phyloP scores from a whole-genome alignment of 768 basidiomycete genomes.

The Pisolithus microcarpus region DNA sequence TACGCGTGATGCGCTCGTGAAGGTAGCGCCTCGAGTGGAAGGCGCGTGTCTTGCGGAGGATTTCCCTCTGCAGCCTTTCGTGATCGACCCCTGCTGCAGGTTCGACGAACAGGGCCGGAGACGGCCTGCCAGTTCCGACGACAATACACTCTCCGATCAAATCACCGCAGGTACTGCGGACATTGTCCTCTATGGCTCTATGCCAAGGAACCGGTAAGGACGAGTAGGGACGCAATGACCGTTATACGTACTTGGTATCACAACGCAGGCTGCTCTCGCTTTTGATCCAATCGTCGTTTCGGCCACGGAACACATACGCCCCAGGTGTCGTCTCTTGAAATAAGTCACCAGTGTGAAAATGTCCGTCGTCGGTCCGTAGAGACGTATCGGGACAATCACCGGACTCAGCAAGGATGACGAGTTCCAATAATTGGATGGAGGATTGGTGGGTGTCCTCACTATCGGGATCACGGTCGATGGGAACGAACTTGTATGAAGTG shows the following conservation, averaged over 20 bases:
- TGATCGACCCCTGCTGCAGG: conserved; percentile 46
- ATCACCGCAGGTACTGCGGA: conserved; percentile 54
- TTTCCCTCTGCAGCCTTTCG: conserved; percentile 57
- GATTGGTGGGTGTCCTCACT: conserved; percentile 45
- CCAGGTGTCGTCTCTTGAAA: conserved; percentile 59
- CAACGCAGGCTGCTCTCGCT: conserved; percentile 71
- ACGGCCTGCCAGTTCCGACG: conserved; percentile 69
- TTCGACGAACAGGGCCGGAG: conserved; percentile 71
- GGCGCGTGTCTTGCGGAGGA: conserved; percentile 62
- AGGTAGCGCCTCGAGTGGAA: conserved; percentile 73
- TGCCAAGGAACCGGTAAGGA: not conserved
- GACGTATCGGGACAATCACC: conserved; percentile 60
- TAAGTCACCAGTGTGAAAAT: conserved; percentile 79
- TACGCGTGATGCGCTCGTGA: conserved; percentile 66
- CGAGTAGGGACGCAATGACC: not conserved
- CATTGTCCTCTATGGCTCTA: conserved; percentile 73
- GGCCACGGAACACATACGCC: conserved; percentile 57
- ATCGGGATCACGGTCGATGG: conserved; percentile 36
- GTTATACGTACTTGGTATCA: conserved; percentile 54
- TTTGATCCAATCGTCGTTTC: conserved; percentile 85
- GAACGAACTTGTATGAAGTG: conserved; percentile 61
- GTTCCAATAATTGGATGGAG: conserved; percentile 51
- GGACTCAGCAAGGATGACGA: conserved; percentile 63
- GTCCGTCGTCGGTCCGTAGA: conserved; percentile 53
- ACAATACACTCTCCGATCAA: conserved; percentile 71